Conservation (phyloP, 2,329 filamentous ascomycete genomes). For the Colletotrichum sp. region DNA sequence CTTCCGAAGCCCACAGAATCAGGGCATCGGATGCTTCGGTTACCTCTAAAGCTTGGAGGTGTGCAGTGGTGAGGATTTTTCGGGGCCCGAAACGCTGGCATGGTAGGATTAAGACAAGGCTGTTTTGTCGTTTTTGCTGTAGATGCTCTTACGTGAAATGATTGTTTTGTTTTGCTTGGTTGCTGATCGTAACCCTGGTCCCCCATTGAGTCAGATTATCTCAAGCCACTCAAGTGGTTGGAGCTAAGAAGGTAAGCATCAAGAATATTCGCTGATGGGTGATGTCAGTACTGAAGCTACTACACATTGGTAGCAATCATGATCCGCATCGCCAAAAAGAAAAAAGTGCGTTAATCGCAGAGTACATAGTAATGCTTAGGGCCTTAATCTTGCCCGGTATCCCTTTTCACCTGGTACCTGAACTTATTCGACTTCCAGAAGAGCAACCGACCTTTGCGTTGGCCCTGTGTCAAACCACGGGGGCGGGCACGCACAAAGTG, state of each 20-base stretch:
- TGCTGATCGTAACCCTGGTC: neutral
- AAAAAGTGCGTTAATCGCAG: neutral
- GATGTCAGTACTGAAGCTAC: neutral
- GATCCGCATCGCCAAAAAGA: neutral
- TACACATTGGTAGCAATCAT: neutral
- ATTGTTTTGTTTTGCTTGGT: neutral
- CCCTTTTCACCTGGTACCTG: neutral
- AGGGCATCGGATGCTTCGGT: conserved; percentile 35
- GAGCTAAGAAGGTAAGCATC: neutral
- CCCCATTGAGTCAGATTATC: neutral
- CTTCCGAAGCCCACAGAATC: conserved; percentile 37
- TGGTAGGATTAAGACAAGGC: neutral
- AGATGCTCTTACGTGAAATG: neutral
- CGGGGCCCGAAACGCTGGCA: neutral
- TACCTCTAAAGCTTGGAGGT: conserved; percentile 33
- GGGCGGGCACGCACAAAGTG: neutral
- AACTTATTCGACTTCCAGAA: neutral
- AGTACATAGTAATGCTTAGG: neutral
- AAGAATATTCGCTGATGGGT: neutral
- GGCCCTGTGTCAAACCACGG: neutral
- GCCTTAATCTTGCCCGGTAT: neutral
- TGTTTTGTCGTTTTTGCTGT: neutral
- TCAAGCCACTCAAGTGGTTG: neutral
- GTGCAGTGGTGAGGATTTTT: conserved; percentile 55
- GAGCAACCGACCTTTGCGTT: neutral